Percentiles rank a stretch among this genome's conserved stretches.
These are phyloP conservation scores for Claviceps lovelessii DNA, from an alignment of 2,329 filamentous ascomycete genomes.

Conservation along the genomic window DNA sequence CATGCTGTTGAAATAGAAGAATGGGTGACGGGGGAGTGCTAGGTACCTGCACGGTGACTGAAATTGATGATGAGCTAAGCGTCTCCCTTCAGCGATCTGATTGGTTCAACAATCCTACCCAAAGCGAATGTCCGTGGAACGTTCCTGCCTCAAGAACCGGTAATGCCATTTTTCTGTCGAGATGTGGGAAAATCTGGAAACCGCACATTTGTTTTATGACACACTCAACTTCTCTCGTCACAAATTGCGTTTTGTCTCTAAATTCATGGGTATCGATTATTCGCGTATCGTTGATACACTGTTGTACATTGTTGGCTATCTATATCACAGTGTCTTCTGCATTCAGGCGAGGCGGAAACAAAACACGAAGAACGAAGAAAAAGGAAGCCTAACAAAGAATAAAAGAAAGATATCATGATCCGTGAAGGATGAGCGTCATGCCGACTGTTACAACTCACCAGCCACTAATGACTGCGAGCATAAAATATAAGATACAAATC, in stretches of 20 bases:
- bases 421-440: slow-evolving; percentile 1
- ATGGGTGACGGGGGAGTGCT: background rate
- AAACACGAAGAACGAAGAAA: background rate
- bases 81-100: background rate
- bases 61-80: background rate
- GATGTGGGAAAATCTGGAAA: background rate
- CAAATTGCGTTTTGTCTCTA: background rate
- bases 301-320: background rate
- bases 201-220: background rate
- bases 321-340: background rate
- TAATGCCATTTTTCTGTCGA: background rate
- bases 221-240: background rate
- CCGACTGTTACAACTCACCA: background rate
- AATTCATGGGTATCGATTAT: background rate
- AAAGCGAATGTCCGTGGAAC: background rate
- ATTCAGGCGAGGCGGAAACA: background rate
- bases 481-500: background rate
- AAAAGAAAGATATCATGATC: background rate
- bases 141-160: background rate
- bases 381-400: background rate
- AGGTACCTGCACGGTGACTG: background rate
- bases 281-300: background rate
- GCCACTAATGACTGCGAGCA: background rate
- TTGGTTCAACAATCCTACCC: background rate
- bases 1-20: background rate